Percentiles rank a stretch among this genome's conserved stretches.
phyloP scores from a whole-genome alignment of 148 eudicot genomes.

The Tetragonia tetragonoides region DNA sequence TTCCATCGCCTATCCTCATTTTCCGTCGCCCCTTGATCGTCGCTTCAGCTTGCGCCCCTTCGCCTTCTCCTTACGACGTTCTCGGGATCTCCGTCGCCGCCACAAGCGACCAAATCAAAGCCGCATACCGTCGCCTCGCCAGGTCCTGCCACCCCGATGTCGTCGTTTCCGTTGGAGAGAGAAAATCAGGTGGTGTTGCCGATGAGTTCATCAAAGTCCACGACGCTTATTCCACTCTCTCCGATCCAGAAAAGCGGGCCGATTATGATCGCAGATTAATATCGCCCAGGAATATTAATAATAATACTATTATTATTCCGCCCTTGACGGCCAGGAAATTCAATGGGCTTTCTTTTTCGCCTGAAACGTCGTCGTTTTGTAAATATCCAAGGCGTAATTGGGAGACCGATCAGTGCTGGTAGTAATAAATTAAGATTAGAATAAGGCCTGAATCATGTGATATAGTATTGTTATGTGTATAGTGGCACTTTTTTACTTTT shows the following conservation, averaged over 20 bases:
- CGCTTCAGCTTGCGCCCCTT: slow-evolving; percentile 10
- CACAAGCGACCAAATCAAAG: slow-evolving; percentile 49
- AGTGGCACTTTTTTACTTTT: too few species aligned
- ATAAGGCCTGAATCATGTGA: neutral
- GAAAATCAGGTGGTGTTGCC: slow-evolving; percentile 23
- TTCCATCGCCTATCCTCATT: neutral
- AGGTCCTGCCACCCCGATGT: slow-evolving; percentile 66
- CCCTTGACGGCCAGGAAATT: slow-evolving; percentile 9
- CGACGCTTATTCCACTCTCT: slow-evolving; percentile 57
- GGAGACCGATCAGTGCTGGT: slow-evolving; percentile 86
- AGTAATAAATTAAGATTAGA: neutral
- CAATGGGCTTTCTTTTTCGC: slow-evolving; percentile 19
- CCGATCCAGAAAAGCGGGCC: slow-evolving; percentile 65
- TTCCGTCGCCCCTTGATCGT: slow-evolving; percentile 11
- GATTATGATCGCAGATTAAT: slow-evolving; percentile 41
- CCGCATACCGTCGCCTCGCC: slow-evolving; percentile 62
- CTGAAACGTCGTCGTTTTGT: slow-evolving; percentile 15
- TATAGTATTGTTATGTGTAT: too few species aligned
- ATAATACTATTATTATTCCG: slow-evolving; percentile 3
- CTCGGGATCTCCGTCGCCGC: slow-evolving; percentile 51
- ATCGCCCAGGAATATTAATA: too few species aligned
- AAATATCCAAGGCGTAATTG: slow-evolving; percentile 44
- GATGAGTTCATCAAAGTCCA: slow-evolving; percentile 53
- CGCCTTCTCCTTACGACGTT: slow-evolving; percentile 48
- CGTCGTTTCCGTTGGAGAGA: slow-evolving; percentile 16